These are phyloP conservation scores for Suillus weaverae DNA, from an alignment of 768 basidiomycete genomes.

Conservation along the genomic window DNA sequence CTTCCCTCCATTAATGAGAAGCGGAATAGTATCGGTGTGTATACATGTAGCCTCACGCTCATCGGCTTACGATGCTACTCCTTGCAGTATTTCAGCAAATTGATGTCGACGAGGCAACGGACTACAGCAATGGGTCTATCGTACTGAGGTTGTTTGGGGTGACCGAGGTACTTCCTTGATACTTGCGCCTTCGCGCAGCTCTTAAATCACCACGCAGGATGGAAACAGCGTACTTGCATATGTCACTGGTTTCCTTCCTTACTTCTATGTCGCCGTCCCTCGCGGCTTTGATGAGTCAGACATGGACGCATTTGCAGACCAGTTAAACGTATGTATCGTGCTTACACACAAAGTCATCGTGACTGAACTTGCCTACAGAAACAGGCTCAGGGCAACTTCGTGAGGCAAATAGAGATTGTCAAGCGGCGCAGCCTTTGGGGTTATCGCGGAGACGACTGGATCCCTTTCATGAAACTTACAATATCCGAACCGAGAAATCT, in stretches of 20 bases:
- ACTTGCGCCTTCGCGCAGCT: neutral
- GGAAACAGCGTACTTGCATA: slow-evolving; percentile 90
- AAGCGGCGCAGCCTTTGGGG: slow-evolving; percentile 81
- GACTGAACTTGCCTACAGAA: slow-evolving; percentile 15
- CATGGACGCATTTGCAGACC: slow-evolving; percentile 56
- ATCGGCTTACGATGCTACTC: neutral
- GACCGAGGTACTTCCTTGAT: slow-evolving; percentile 58
- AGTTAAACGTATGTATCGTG: slow-evolving; percentile 67
- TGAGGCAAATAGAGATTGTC: slow-evolving; percentile 57
- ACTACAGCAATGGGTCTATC: slow-evolving; percentile 41
- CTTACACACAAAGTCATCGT: neutral
- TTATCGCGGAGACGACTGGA: slow-evolving; percentile 77
- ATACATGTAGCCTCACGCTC: neutral
- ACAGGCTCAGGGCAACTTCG: slow-evolving; percentile 34
- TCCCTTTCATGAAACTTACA: slow-evolving; percentile 85
- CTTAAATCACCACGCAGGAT: slow-evolving; percentile 40
- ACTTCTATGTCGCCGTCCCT: slow-evolving; percentile 90
- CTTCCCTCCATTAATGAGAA: slow-evolving; percentile 56
- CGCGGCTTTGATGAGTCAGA: slow-evolving; percentile 77
- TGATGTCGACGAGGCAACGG: slow-evolving; percentile 75
- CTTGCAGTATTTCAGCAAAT: slow-evolving; percentile 90
- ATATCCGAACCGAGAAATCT: slow-evolving; percentile 70
- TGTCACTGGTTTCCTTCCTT: slow-evolving; percentile 82
- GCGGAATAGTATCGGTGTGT: slow-evolving; percentile 67
- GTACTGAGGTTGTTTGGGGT: slow-evolving; percentile 83